Conservation (phyloP, 2,329 filamentous ascomycete species). For the Colletotrichum somersetense region DNA sequence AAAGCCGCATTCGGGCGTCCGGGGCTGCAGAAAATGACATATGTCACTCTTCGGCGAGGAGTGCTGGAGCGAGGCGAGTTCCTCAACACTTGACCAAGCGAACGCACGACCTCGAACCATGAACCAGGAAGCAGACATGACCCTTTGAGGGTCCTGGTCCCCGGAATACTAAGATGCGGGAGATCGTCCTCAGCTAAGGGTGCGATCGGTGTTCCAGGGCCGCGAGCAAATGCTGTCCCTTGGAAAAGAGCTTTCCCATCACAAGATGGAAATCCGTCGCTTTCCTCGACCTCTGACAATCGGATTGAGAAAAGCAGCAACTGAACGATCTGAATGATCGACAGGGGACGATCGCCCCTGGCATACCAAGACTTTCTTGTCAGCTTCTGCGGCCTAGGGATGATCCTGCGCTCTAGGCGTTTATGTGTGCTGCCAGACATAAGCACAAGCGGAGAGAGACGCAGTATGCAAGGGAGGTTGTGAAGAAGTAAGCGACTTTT, state of each 20-base stretch:
- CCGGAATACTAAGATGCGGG: slow-evolving; percentile 20
- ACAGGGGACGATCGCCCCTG: slow-evolving; percentile 40
- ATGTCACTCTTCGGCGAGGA: slow-evolving; percentile 8
- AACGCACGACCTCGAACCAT: neutral
- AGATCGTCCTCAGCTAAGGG: slow-evolving; percentile 31
- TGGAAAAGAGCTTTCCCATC: slow-evolving; percentile 31
- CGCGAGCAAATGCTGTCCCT: slow-evolving; percentile 15
- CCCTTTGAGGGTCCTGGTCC: slow-evolving; percentile 6
- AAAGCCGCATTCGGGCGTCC: slow-evolving; percentile 3
- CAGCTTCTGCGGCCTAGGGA: slow-evolving; percentile 34
- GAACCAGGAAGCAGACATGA: neutral
- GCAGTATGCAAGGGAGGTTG: slow-evolving; percentile 32
- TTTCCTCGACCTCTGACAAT: slow-evolving; percentile 22
- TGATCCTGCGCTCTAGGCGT: neutral
- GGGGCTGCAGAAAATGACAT: neutral
- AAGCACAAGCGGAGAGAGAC: slow-evolving; percentile 2
- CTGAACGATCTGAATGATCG: slow-evolving; percentile 31
- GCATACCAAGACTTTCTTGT: slow-evolving; percentile 23
- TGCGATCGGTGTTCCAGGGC: slow-evolving; percentile 5
- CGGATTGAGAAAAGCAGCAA: slow-evolving; percentile 18
- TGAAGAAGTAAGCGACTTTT: slow-evolving; percentile 8
- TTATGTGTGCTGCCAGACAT: slow-evolving; percentile 14
- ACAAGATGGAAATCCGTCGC: slow-evolving; percentile 16
- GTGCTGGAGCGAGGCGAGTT: too few relatives aligned
- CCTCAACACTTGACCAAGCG: neutral